Base-by-base conservation (phyloP, 345 rosid genomes). In the Noccaea bulbosa region DNA sequence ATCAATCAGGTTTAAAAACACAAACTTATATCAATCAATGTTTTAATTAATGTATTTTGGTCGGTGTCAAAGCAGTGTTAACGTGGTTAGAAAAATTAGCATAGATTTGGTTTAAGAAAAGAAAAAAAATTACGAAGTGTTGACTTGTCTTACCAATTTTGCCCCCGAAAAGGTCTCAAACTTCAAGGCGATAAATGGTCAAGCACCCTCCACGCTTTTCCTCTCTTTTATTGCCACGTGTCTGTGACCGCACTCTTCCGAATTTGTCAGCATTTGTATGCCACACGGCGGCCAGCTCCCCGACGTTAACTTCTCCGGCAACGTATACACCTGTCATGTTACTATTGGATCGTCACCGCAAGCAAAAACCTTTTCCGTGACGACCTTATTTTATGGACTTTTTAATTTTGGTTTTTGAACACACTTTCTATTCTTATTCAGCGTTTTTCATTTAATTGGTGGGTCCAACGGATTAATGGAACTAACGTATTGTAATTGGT, bases 121-220 rank as follows among this genome's bases (percentile, higher is more conserved):
- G 22, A 7, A n/a, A 11, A 8, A 46, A 35, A 37, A 30, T 15
- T 39, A 54, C 4, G 0, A 57, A 65, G 46, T 49, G 44, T 66
- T 58, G 67, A 66, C 47, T 66, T 41, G 20, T 33, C 37, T 11
- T 73, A 66, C 72, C 67, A 15, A 1, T 58, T 65, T 66, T 50
- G 5, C 48, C 52, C 34, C 7, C 34, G 37, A 7, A 33, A 38
- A 50, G 59, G 55, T 51, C 72, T 59, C 73, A 74, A 59, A 67
- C 59, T 20, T 62, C 78, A 74, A 59, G 8, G 78, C 33, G 22
- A 51, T 74, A 74, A 67, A 74, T 74, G 78, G 73, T 60, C 56
- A 51, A 20, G 78, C 33, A 51, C 48, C 27, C 20, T 67, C 78
- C 78, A 74, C 78, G 78, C 68, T 67, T 6, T 22, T 59, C 78